phyloP scores from a whole-genome alignment of 2,329 filamentous ascomycete genomes.

The Sporothrix schenckii region DNA sequence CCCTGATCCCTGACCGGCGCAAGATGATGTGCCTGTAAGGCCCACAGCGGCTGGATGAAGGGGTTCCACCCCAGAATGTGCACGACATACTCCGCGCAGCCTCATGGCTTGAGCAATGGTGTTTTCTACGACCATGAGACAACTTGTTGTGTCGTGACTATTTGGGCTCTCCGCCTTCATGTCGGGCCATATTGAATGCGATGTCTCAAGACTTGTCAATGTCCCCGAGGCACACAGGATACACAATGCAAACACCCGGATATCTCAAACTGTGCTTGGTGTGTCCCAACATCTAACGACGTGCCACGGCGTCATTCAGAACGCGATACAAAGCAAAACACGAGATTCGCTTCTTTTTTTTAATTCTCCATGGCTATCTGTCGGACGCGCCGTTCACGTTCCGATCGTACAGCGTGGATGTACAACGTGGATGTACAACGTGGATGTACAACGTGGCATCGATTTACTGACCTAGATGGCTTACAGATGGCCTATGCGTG shows the following conservation, averaged over 20 bases:
- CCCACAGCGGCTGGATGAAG: slow-evolving; percentile 7
- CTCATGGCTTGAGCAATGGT: neutral
- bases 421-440: slow-evolving; percentile 2
- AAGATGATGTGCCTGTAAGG: slow-evolving; percentile 10
- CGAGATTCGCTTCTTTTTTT: neutral
- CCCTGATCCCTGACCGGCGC: slow-evolving; percentile 22
- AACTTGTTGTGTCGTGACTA: neutral
- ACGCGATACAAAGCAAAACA: neutral
- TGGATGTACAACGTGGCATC: neutral
- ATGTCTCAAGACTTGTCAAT: neutral
- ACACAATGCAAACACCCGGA: neutral
- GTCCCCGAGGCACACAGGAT: neutral
- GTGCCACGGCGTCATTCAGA: slow-evolving; percentile 16
- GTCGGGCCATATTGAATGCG: neutral
- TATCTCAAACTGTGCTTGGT: neutral
- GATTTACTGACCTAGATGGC: neutral
- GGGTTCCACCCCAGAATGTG: slow-evolving; percentile 3
- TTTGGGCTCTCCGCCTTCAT: neutral
- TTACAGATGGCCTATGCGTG: neutral
- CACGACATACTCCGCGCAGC: neutral
- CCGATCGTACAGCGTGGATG: neutral
- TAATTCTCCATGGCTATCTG: neutral
- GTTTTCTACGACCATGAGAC: neutral
- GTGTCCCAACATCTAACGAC: neutral
- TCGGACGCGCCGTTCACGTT: slow-evolving; percentile 8